Base-by-base conservation (phyloP, 345 rosid species). In the Acer saccharum region DNA sequence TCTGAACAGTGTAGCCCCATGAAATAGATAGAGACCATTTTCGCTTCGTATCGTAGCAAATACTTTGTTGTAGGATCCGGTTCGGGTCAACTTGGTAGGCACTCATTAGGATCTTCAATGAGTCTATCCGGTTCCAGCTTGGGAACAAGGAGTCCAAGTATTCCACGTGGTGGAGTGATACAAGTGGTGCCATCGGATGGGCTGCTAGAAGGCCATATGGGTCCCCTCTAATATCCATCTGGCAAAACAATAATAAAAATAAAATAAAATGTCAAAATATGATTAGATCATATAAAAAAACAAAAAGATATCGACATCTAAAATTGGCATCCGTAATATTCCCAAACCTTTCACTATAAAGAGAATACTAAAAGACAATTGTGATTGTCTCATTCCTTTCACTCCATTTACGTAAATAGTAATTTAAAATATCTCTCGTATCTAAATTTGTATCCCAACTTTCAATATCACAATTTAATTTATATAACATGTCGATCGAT, bases 1-100 rank as follows among this genome's bases (percentile, higher is more conserved):
- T 77, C 77, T 89, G 97, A 74, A 95, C 70, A 10, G 94, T 83
- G 85, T 93, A 93, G 52, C 98, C 98, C 98, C 98, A 95, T 6
- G 98, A 80, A 57, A 95, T 69, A n/a, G 93, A 87, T 57, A 93
- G 69, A 0, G 97, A 87, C 98, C 98, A 90, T 63, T 82, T 85
- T 21, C 91, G 85, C 72, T 72, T 83, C 3, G 10, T 44, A 77
- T 95, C 92, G 18, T 91, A 87, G 83, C 95, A 92, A 14, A 87
- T 57, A 41, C 79, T 64, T 64, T 90, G 98, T 66, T 95, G 98
- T 29, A 93, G 90, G 65, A 86, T 89, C 65, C 98, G 84, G 74
- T 83, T 55, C 1, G 92, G 92, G 83, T 95, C 98, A 7, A 80
- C 43, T 69, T 64, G 69, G 77, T 85, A 88, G 1, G 94, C 87